phyloP scores from a whole-genome alignment of 306 rosid species.

The Herpetospermum pedunculosum region DNA sequence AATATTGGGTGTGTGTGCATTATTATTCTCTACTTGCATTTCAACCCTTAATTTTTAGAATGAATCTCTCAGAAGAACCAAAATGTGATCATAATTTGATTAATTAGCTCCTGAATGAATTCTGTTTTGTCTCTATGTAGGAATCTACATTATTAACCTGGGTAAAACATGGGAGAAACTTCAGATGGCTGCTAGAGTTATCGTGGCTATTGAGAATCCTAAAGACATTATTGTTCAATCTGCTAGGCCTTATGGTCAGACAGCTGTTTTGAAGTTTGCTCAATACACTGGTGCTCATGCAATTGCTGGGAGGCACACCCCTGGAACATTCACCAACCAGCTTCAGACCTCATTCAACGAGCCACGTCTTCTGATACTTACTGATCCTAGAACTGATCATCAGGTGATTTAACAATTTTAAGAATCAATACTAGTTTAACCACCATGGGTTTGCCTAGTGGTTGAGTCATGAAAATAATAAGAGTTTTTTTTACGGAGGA shows the following conservation, averaged over 20 bases:
- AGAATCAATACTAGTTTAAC: too few relatives aligned
- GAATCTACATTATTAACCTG: constrained; percentile 67
- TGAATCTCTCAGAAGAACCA: not conserved
- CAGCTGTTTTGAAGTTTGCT: constrained; percentile 84
- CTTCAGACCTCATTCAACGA: constrained; percentile 72
- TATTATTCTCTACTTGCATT: not conserved
- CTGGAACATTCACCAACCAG: constrained; percentile 85
- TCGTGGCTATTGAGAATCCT: constrained; percentile 75
- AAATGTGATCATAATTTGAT: not conserved
- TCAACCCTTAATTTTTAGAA: not conserved
- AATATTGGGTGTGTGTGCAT: not conserved
- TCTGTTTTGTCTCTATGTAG: constrained; percentile 15
- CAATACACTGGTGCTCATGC: constrained; percentile 85
- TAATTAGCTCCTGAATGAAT: not conserved
- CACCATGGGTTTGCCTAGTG: too few relatives aligned
- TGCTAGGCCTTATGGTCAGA: constrained; percentile 87
- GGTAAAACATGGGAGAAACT: constrained; percentile 93
- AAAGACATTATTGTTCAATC: constrained; percentile 85
- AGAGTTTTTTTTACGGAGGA: too few relatives aligned
- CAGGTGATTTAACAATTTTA: constrained; percentile 71
- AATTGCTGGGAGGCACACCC: constrained; percentile 88
- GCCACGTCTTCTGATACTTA: constrained; percentile 83
- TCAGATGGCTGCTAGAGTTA: constrained; percentile 73
- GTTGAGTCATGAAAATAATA: too few relatives aligned
- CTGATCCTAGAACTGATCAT: constrained; percentile 90